Evolutionary conservation across 2,329 filamentous ascomycete genomes (phyloP), one percentile per base, ranked within the genome.

Genomic region (Aspergillus fructus): DNA sequence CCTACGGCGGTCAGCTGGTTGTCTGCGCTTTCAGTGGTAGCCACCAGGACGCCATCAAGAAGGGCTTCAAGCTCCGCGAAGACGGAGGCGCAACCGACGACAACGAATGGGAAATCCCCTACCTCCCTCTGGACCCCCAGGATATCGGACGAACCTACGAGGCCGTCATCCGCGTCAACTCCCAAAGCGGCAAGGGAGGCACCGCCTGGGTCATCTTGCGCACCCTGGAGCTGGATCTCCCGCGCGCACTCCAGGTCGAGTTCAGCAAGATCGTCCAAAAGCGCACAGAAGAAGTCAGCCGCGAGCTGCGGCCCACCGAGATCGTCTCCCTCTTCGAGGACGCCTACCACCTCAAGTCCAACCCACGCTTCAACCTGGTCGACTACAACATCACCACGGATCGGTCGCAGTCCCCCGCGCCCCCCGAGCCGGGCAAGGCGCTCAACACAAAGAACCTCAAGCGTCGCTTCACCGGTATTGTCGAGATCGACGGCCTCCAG

Each of bases 71-170:
- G 71, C 70, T 81, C 41, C 88, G 93, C 58, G 83, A 92, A 71
- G 76, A 81, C 45, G 75, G 82, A 1, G 83, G 81, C 53, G 80
- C 82, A 46, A 79, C 76, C 5, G 79, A 83, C 69, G 85, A 93
- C 56, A 85, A 87, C 68, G 79, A 78, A 41, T 97, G 93, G 93
- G 80, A 90, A 66, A 83, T 97, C 40, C 93, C 93, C 0, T 97
- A 97, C 72, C 87, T 97, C 49, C 93, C 93, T 12, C 84, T 97
- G 67, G 93, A 97, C 70, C 93, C 93, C 5, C 83, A 89, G 69
- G 93, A 97, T 70, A 96, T 97, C 63, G 93, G 93, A 50, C 87
- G 93, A 57, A 97, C 88, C n/a, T 97, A 97, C 83, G 93, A 97
- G 77, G 93, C 93, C 58, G 89, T 97, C 71, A 97, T 97, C 72